Conservation (phyloP, 306 rosid species). For the Calophaca sinica region DNA sequence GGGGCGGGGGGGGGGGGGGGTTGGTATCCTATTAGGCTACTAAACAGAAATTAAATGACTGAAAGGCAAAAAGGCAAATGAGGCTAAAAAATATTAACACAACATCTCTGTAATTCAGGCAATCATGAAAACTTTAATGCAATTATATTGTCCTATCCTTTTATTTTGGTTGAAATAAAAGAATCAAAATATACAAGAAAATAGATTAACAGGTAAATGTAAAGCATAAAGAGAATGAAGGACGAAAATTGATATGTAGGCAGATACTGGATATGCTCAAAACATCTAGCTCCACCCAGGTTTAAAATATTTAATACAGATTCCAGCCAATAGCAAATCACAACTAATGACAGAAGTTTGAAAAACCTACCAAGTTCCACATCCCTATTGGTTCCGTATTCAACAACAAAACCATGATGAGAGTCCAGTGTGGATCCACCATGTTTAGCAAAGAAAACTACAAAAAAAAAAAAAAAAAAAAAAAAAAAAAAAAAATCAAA, state of each 20-base stretch:
- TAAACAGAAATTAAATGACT: too few relatives aligned
- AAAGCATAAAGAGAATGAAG: slow-evolving; percentile 13
- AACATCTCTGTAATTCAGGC: too few relatives aligned
- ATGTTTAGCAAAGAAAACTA: slow-evolving; percentile 83
- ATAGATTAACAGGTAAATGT: not conserved
- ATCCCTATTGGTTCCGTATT: slow-evolving; percentile 88
- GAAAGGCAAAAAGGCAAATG: too few relatives aligned
- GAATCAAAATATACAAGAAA: not conserved
- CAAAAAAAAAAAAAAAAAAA: slow-evolving; percentile 41
- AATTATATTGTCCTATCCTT: not conserved
- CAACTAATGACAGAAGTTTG: slow-evolving; percentile 18
- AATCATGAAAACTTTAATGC: not conserved
- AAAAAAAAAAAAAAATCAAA: slow-evolving; percentile 42
- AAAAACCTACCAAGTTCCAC: slow-evolving; percentile 83
- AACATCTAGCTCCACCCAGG: slow-evolving; percentile 17
- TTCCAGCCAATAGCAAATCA: slow-evolving; percentile 15
- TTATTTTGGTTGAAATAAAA: slow-evolving; percentile 2
- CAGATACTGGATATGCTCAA: slow-evolving; percentile 22
- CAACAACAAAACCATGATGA: slow-evolving; percentile 98
- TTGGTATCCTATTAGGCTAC: too few relatives aligned
- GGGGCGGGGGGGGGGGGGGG: too few relatives aligned
- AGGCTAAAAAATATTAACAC: too few relatives aligned
- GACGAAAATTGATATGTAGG: slow-evolving; percentile 25
- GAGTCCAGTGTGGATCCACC: slow-evolving; percentile 95
- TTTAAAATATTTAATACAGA: slow-evolving; percentile 2